These are phyloP conservation scores for Vitis amurensis DNA, from an alignment of 164 flowering plant species.

Conservation along the genomic window DNA sequence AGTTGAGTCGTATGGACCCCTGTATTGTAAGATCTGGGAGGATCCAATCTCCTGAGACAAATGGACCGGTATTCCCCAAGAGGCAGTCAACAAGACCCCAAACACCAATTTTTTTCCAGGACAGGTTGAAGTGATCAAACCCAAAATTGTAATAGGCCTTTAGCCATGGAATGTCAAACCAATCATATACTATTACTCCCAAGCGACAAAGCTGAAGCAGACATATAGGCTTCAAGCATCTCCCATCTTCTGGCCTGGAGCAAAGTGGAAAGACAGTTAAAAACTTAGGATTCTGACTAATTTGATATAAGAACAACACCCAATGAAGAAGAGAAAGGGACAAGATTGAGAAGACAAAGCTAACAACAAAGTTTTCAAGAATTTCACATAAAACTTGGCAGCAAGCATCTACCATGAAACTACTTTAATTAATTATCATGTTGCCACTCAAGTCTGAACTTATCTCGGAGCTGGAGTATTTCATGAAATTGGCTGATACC, in stretches of 20 bases:
- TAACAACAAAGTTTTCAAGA: background rate
- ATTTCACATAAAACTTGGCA: background rate
- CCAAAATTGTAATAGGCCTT: conserved; percentile 89
- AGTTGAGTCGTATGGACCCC: conserved; percentile 72
- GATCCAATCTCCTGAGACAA: conserved; percentile 95
- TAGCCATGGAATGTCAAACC: conserved; percentile 83
- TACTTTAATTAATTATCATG: too few species aligned
- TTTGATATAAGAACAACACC: background rate
- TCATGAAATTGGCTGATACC: background rate
- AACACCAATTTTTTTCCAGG: conserved; percentile 78
- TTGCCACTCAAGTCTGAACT: too few species aligned
- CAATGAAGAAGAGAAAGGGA: background rate
- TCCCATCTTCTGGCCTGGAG: conserved; percentile 84
- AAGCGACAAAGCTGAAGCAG: conserved; percentile 81
- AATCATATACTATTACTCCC: conserved; percentile 81
- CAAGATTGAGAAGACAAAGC: too few species aligned
- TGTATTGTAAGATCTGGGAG: conserved; percentile 93
- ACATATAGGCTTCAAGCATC: conserved; percentile 67
- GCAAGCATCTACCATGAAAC: too few species aligned
- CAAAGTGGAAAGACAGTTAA: background rate
- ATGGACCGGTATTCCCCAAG: conserved; percentile 87
- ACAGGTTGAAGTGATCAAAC: conserved; percentile 87
- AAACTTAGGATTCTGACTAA: background rate
- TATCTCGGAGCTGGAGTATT: background rate
- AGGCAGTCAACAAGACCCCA: conserved; percentile 84